These are phyloP conservation scores for Rhododendron vialii DNA, from an alignment of 148 eudicot species.

Conservation along the genomic window DNA sequence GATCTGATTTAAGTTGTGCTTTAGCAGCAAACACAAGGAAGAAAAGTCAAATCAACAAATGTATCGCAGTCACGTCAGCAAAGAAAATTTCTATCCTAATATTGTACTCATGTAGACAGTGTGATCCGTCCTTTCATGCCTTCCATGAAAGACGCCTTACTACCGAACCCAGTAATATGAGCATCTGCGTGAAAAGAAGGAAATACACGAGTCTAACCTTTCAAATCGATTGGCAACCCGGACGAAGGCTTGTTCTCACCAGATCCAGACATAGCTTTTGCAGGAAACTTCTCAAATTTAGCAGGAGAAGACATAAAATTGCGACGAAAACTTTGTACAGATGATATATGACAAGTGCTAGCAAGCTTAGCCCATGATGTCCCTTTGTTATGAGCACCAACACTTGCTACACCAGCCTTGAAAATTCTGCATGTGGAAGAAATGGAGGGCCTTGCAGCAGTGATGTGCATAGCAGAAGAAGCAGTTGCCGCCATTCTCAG, in stretches of 20 bases:
- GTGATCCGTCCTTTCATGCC: not conserved
- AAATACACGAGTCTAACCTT: slow-evolving; percentile 40
- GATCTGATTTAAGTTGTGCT: not conserved
- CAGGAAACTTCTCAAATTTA: slow-evolving; percentile 31
- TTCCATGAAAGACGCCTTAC: not conserved
- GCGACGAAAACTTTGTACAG: slow-evolving; percentile 33
- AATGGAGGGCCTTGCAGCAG: slow-evolving; percentile 46
- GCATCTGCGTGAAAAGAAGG: not conserved
- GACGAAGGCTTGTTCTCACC: slow-evolving; percentile 47
- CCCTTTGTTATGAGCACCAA: slow-evolving; percentile 23
- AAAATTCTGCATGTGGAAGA: slow-evolving; percentile 35
- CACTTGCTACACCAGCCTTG: slow-evolving; percentile 35
- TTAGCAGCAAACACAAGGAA: not conserved
- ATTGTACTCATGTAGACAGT: not conserved
- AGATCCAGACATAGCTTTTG: slow-evolving; percentile 69
- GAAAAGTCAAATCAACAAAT: not conserved
- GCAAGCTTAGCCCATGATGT: slow-evolving; percentile 48
- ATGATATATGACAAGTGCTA: slow-evolving; percentile 46
- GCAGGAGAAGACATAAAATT: slow-evolving; percentile 34
- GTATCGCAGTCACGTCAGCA: not conserved
- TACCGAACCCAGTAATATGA: not conserved
- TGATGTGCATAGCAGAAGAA: slow-evolving; percentile 61
- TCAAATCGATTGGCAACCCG: slow-evolving; percentile 69
- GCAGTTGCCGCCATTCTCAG: slow-evolving; percentile 62
- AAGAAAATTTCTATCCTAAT: not conserved